Evolutionary conservation across 805 yeast species (phyloP).

Genomic region (Candida piceae): DNA sequence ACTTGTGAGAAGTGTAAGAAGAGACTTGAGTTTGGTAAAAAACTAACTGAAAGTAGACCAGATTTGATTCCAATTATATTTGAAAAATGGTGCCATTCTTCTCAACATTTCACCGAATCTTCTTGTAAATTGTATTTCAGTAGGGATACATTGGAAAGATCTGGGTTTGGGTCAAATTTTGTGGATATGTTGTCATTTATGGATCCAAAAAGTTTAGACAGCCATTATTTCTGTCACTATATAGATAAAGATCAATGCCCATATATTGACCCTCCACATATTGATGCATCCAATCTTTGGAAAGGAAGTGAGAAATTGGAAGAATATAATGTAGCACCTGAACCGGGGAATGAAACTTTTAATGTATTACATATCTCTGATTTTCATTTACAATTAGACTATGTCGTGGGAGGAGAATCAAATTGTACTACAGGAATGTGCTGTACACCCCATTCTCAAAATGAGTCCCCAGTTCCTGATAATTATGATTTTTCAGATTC

Average conservation of each 20-base stretch:
- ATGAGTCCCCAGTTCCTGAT: constrained; percentile 33
- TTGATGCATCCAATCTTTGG: constrained; percentile 41
- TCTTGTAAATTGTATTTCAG: constrained; percentile 31
- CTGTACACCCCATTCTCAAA: constrained; percentile 49
- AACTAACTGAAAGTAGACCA: constrained; percentile 34
- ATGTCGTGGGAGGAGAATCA: constrained; percentile 50
- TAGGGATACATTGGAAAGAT: constrained; percentile 34
- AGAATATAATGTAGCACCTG: constrained; percentile 40
- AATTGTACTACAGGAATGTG: constrained; percentile 55
- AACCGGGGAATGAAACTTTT: constrained; percentile 35
- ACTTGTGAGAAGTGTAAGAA: constrained; percentile 33
- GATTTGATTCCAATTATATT: constrained; percentile 37
- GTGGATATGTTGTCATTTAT: constrained; percentile 45
- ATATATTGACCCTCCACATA: constrained; percentile 35
- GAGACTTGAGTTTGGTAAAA: constrained; percentile 33
- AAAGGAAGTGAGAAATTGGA: constrained; percentile 33
- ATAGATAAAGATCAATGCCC: constrained; percentile 31
- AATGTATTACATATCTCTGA: constrained; percentile 65
- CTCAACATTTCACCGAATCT: constrained; percentile 20
- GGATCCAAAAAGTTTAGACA: constrained; percentile 50
- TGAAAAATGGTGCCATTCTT: constrained; percentile 39
- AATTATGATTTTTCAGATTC: constrained; percentile 36
- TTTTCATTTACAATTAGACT: constrained; percentile 56
- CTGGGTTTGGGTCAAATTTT: constrained; percentile 41
- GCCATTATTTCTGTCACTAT: constrained; percentile 57